These are phyloP conservation scores for Sclerotinia minor DNA, from an alignment of 2,329 filamentous ascomycete genomes.

Conservation along the genomic window DNA sequence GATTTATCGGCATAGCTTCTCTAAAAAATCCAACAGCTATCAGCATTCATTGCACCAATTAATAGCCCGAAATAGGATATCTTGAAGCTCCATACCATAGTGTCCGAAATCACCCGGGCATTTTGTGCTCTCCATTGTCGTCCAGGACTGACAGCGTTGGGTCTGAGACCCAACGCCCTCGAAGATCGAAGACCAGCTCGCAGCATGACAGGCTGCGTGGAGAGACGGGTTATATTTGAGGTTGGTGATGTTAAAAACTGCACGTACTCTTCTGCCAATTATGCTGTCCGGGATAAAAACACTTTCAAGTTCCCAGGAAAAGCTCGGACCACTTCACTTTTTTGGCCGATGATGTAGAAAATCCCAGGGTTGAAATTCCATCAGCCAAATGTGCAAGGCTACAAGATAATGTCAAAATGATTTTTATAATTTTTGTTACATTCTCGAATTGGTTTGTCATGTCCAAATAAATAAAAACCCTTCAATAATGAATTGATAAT, in stretches of 20 bases:
- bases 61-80: constrained; percentile 24
- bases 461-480: neutral
- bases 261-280: constrained; percentile 30
- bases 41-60: constrained; percentile 27
- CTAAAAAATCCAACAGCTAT: constrained; percentile 44
- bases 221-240: constrained; percentile 34
- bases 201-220: constrained; percentile 61
- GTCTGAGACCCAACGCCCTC: constrained; percentile 58
- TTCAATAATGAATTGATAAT: neutral
- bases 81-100: constrained; percentile 43
- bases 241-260: constrained; percentile 31
- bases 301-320: constrained; percentile 27
- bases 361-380: neutral
- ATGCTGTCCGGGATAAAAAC: constrained; percentile 24
- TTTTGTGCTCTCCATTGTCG: constrained; percentile 59
- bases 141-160: constrained; percentile 52
- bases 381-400: constrained; percentile 29
- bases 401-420: neutral
- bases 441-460: neutral
- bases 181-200: constrained; percentile 67
- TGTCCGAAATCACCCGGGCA: constrained; percentile 41
- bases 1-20: constrained; percentile 59
- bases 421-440: neutral
- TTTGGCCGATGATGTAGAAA: constrained; percentile 25
- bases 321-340: constrained; percentile 21